Evolutionary conservation across 768 basidiomycete genomes (phyloP).

Genomic region (Kwoniella sp.): DNA sequence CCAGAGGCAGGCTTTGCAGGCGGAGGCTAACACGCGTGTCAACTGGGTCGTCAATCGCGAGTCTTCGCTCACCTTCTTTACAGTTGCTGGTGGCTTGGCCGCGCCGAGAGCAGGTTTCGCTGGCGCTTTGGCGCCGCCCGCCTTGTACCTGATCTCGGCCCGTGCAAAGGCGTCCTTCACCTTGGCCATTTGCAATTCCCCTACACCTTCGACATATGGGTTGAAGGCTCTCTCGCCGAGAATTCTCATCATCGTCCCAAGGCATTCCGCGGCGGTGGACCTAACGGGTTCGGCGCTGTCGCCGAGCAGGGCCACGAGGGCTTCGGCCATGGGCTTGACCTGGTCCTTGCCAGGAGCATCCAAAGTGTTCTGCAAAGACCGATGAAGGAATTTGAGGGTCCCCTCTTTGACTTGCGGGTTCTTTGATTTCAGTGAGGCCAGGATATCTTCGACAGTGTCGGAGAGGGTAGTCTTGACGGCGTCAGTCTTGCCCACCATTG

Average conservation of each 20-base stretch:
- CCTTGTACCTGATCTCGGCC: constrained; percentile 84
- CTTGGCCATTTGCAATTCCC: constrained; percentile 82
- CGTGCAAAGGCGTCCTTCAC: constrained; percentile 91
- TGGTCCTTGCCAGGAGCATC: constrained; percentile 67
- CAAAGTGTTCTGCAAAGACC: constrained; percentile 69
- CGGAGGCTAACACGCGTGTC: background rate
- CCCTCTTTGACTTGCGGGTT: constrained; percentile 97
- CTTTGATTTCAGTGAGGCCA: constrained; percentile 73
- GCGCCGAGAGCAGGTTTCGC: constrained; percentile 10
- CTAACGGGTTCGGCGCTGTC: constrained; percentile 85
- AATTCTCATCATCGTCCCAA: constrained; percentile 94
- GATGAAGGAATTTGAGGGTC: constrained; percentile 75
- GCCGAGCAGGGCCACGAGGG: constrained; percentile 69
- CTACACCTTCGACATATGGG: constrained; percentile 75
- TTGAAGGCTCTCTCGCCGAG: constrained; percentile 88
- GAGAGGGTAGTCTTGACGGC: constrained; percentile 59
- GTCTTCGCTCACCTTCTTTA: constrained; percentile 29
- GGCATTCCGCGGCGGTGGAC: constrained; percentile 77
- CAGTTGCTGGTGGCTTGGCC: constrained; percentile 13
- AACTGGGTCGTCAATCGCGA: background rate
- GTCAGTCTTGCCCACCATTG: background rate
- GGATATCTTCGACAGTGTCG: constrained; percentile 77
- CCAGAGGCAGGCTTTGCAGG: constrained; percentile 14
- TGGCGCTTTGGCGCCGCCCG: constrained; percentile 53
- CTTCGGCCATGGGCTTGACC: constrained; percentile 75